phyloP scores from a whole-genome alignment of 75 land plant genomes.

The Sequoiadendron giganteum region DNA sequence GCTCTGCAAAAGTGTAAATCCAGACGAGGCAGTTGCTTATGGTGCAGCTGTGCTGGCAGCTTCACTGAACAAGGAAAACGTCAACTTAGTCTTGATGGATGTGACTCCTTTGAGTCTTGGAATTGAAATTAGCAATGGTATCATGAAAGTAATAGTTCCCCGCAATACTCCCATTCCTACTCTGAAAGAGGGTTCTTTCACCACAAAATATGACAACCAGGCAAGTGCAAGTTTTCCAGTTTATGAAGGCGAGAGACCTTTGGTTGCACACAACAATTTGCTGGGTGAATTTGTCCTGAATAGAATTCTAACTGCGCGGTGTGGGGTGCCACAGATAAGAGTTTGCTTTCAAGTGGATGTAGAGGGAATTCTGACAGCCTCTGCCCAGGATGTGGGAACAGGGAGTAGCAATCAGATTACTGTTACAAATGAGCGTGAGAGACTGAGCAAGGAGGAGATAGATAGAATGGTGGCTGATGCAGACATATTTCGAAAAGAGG shows the following conservation, averaged over 20 bases:
- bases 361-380: conserved; percentile 30
- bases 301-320: background rate
- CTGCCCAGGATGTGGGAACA: conserved; percentile 3
- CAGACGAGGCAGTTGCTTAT: conserved; percentile 4
- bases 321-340: background rate
- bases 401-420: background rate
- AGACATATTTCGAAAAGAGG: background rate
- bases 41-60: background rate
- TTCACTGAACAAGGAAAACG: background rate
- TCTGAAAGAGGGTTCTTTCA: background rate
- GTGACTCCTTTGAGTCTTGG: conserved; percentile 4
- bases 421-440: background rate
- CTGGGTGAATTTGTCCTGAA: conserved; percentile 13
- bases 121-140: background rate
- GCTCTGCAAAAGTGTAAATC: background rate
- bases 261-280: conserved; percentile 17
- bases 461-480: background rate
- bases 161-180: conserved; percentile 27
- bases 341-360: conserved; percentile 20
- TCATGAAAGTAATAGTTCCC: conserved; percentile 24
- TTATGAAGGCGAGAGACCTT: conserved; percentile 25
- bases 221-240: background rate
- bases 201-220: conserved; percentile 15
- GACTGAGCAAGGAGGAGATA: background rate
- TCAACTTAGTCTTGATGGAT: background rate